Base-by-base conservation (phyloP, 371 early-diverging fungal genomes). In the Mucor plumbeus region DNA sequence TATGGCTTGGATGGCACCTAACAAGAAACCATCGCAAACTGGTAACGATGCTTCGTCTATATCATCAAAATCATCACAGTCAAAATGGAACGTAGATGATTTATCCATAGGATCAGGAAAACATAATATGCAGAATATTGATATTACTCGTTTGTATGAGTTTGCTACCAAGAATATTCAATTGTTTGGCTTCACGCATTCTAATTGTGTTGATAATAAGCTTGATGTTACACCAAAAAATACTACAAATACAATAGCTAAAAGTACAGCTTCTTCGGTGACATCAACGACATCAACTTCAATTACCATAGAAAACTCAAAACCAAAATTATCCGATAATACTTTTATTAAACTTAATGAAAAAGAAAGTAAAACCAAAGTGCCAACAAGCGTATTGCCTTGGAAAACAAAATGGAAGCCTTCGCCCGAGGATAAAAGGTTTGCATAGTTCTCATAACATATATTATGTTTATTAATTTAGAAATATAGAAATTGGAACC, bases 401-500 rank as follows among this genome's bases (percentile, higher is more conserved):
- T 84, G 84, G 84, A 82, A 78, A 59, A 78, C 80, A 15, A 76
- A 71, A 68, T 84, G 84, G 84, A 84, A 80, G 40, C 82, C 84
- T 8, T 81, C 79, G 0, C 75, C 78, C n/a, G 82, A 81, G 70
- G 84, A 84, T 65, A 78, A 78, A 67, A 83, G 81, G 83, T 80
- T 73, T 59, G 62, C 17, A 26, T 26, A 26, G 26, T 26, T 26
- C 3, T 26, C 26, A 26, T 26, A 26, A 26, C 26, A 26, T 26
- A 26, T 26, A 26, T 26, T 3, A 26, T 26, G 26, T 26, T 26
- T 44, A 26, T 9, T 33, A 19, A 41, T 9, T 36, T 15, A 34
- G 4, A 50, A 26, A 34, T 5, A 11, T 67, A 87, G 90, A 48
- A 89, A 88, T 47, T 89, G 90, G 88, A 88, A 87, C 65, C 74